Evolutionary conservation across 441 rosid genomes (phyloP), one percentile per base, ranked within the genome.

Genomic region (Syzygium syzygioides): DNA sequence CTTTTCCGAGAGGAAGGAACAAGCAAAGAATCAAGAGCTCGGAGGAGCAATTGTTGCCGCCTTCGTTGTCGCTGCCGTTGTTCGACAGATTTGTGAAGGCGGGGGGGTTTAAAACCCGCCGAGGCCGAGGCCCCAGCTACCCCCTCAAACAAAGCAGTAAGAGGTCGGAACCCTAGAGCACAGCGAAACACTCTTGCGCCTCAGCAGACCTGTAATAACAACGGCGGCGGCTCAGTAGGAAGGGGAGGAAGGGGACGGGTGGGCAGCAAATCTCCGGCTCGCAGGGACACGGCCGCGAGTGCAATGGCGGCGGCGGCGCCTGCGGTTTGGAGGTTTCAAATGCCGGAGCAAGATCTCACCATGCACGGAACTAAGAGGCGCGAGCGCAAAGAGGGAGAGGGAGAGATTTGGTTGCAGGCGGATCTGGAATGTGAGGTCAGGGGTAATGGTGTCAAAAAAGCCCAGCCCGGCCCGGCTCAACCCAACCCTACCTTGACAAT

Each of bases 41-140:
- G 55, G 79, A 52, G 87, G 87, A 59, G 48, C 79, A 56, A 57
- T 71, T 80, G 53, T 32, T 26, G 86, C 59, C 76, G n/a, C 64
- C 3, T 45, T 45, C 48, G 9, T 45, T 7, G 9, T 45, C 48
- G 48, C 7, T 9, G 50, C 86, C 56, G 55, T 83, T 53, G 85
- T 86, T 34, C 52, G 52, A 85, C 90, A 15, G 52, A 91, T 45
- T 94, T 91, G 96, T 94, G 85, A 80, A 90, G 94, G 89, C 93
- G n/a, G 98, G 99, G 99, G 99, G 98, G 95, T 94, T 96, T 96
- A 91, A 89, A 94, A 95, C 95, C 98, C 97, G 99, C 98, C 99
- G 99, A 98, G 99, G 99, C 99, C 98, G 95, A 93, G 93, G 98
- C 99, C 99, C 97, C 98, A 98, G 98, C 98, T 94, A 95, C 97